These are phyloP conservation scores for Thalassiosira exigua DNA, from an alignment of 352 stramenopile species.

Conservation along the genomic window DNA sequence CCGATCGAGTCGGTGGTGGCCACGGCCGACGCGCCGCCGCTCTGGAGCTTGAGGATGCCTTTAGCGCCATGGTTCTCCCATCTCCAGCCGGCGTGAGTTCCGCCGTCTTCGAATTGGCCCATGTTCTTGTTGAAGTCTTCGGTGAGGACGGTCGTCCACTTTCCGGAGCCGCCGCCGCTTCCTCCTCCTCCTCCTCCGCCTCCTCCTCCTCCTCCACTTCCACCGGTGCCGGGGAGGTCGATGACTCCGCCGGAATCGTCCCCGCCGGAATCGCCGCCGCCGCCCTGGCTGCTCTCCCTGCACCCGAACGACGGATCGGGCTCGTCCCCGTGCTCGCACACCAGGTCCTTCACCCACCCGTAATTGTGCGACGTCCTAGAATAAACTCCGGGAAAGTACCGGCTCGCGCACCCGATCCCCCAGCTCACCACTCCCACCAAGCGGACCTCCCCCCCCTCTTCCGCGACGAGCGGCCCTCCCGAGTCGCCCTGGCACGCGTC, in stretches of 20 bases:
- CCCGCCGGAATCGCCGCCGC: background rate
- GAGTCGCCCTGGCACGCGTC: constrained; percentile 70
- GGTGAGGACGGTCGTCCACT: constrained; percentile 7
- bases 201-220: too few relatives aligned
- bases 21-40: constrained; percentile 10
- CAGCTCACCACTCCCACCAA: constrained; percentile 75
- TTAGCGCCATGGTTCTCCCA: constrained; percentile 9
- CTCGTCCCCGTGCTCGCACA: constrained; percentile 1
- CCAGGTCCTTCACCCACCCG: constrained; percentile 35
- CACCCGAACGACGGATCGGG: constrained; percentile 11
- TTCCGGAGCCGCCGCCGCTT: background rate
- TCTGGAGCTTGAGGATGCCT: constrained; percentile 18
- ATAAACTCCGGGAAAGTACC: constrained; percentile 58
- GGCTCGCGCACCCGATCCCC: constrained; percentile 58
- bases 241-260: too few relatives aligned
- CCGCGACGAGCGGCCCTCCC: constrained; percentile 55
- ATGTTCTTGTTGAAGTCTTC: constrained; percentile 17
- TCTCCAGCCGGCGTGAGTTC: constrained; percentile 1
- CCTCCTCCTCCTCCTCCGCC: too few relatives aligned
- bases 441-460: background rate
- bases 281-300: too few relatives aligned
- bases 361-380: constrained; percentile 18
- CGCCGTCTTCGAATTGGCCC: constrained; percentile 9
- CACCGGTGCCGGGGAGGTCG: background rate
- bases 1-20: constrained; percentile 22